Evolutionary conservation across 1,139 yeast species (phyloP).

Genomic region (Sugiyamaella paludigena): DNA sequence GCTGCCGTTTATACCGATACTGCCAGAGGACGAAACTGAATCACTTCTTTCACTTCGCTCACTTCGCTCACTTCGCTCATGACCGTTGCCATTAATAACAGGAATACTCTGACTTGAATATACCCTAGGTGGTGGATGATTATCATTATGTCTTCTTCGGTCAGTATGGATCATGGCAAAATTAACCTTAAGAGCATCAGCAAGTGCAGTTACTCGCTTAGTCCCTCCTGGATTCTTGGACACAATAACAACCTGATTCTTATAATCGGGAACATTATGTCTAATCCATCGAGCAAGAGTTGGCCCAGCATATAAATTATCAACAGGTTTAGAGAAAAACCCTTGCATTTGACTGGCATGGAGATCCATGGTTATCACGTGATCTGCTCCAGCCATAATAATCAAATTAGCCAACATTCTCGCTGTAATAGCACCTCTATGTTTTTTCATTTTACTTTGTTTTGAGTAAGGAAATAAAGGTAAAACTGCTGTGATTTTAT

Average conservation of each 20-base stretch:
- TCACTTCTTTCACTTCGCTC: no score
- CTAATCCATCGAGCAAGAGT: conserved; percentile 95
- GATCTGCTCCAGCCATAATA: conserved; percentile 99
- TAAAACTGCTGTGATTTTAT: conserved; percentile 92
- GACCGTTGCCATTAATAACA: conserved; percentile 4
- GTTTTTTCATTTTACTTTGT: conserved; percentile 97
- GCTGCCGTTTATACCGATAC: no score
- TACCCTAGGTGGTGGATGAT: conserved; percentile 42
- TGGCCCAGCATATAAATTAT: conserved; percentile 93
- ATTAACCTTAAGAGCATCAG: conserved; percentile 90
- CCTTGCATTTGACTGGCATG: conserved; percentile 99
- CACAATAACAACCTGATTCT: conserved; percentile 79
- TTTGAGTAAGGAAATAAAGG: conserved; percentile 98
- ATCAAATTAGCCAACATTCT: conserved; percentile 94
- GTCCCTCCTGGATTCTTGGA: conserved; percentile 99
- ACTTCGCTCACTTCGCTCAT: no score
- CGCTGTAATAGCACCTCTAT: conserved; percentile 98
- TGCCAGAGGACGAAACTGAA: no score
- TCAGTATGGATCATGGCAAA: conserved; percentile 99
- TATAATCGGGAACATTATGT: conserved; percentile 80
- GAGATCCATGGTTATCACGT: conserved; percentile 94
- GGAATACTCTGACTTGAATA: conserved; percentile 23
- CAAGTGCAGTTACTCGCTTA: conserved; percentile 93
- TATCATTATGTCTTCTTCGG: conserved; percentile 81
- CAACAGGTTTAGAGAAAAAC: conserved; percentile 94